A percentile compares a stretch with the other conserved stretches of the same genome.
Evolutionary conservation across 805 yeast species (phyloP).

Genomic region (Lipomyces yamadae): DNA sequence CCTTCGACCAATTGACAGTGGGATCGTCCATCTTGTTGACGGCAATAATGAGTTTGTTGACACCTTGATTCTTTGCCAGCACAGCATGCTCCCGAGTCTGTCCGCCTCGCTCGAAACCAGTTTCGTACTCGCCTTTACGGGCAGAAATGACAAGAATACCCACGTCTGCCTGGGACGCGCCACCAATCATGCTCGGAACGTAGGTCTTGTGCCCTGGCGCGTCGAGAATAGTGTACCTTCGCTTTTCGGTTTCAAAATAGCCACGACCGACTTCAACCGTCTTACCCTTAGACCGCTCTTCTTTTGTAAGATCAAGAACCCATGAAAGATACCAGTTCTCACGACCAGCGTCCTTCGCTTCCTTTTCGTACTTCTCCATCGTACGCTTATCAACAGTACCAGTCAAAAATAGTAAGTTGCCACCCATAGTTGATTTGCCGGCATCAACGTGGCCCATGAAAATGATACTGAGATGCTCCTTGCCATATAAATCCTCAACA

Average conservation of each 20-base stretch:
- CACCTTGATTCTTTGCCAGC: slow-evolving; percentile 98
- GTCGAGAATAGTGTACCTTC: slow-evolving; percentile 96
- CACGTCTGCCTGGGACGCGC: slow-evolving; percentile 99
- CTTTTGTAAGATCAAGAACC: slow-evolving; percentile 99
- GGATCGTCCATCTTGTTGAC: slow-evolving; percentile 99
- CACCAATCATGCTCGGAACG: slow-evolving; percentile 99
- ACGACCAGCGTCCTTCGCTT: slow-evolving; percentile 99
- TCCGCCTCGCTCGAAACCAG: slow-evolving; percentile 98
- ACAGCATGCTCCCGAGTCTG: slow-evolving; percentile 98
- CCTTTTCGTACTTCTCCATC: slow-evolving; percentile 96
- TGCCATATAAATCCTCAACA: slow-evolving; percentile 91
- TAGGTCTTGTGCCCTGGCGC: slow-evolving; percentile 99
- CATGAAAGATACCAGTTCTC: slow-evolving; percentile 99
- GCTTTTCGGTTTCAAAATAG: slow-evolving; percentile 94
- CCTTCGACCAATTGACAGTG: slow-evolving; percentile 94
- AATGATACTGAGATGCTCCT: slow-evolving; percentile 94
- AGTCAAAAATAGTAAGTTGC: slow-evolving; percentile 87
- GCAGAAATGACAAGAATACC: slow-evolving; percentile 97
- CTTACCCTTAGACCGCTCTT: slow-evolving; percentile 98
- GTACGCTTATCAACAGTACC: slow-evolving; percentile 99
- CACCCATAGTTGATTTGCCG: slow-evolving; percentile 99
- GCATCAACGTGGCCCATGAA: slow-evolving; percentile 99
- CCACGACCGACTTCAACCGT: slow-evolving; percentile 99
- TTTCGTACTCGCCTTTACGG: slow-evolving; percentile 98
- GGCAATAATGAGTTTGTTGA: slow-evolving; percentile 87